These are phyloP conservation scores for Skeletonema potamos DNA, from an alignment of 108 stramenopile species.

Conservation along the genomic window DNA sequence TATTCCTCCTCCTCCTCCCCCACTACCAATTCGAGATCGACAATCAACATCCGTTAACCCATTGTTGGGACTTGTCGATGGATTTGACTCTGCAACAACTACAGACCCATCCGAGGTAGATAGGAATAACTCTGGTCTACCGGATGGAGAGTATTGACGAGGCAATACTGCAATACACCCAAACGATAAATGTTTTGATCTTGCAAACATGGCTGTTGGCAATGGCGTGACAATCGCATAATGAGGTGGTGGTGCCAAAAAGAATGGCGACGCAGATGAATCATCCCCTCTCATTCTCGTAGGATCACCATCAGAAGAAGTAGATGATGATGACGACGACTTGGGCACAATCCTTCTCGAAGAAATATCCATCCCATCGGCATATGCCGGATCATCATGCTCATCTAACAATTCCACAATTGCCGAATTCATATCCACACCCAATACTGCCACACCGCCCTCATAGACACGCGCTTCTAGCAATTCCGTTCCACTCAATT, in stretches of 20 bases:
- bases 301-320: background rate
- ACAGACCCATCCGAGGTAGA: conserved; percentile 82
- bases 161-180: conserved; percentile 71
- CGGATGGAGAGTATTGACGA: conserved; percentile 59
- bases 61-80: conserved; percentile 48
- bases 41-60: conserved; percentile 81
- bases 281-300: background rate
- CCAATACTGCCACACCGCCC: conserved; percentile 76
- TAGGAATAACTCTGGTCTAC: conserved; percentile 79
- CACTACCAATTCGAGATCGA: conserved; percentile 55
- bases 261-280: conserved; percentile 6
- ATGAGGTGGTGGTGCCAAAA: conserved; percentile 50
- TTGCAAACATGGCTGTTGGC: conserved; percentile 62
- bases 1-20: background rate
- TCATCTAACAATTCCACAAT: conserved; percentile 84
- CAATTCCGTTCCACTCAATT: conserved; percentile 46
- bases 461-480: conserved; percentile 69
- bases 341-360: conserved; percentile 32
- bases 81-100: conserved; percentile 52
- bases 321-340: background rate
- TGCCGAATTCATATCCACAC: conserved; percentile 59
- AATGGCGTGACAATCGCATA: conserved; percentile 72
- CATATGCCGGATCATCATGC: conserved; percentile 71
- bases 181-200: conserved; percentile 50
- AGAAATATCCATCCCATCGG: conserved; percentile 50